Percentiles rank a stretch among this genome's conserved stretches.
Conservation (phyloP, 768 basidiomycete species). For the Termitomyces sp. region DNA sequence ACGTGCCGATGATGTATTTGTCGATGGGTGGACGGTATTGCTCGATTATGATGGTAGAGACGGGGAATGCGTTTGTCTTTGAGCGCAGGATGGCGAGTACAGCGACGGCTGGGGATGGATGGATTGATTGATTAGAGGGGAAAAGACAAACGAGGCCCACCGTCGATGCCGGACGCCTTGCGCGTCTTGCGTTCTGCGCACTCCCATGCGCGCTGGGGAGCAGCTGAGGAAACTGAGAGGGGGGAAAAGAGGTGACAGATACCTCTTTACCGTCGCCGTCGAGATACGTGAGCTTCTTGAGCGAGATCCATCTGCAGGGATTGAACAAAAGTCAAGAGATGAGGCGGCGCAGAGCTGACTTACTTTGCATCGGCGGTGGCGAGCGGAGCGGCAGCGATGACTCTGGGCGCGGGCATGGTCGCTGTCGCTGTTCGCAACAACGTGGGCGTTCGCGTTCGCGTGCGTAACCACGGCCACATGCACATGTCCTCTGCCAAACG, state of each 20-base stretch:
- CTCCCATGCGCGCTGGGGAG: slow-evolving; percentile 76
- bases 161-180: slow-evolving; percentile 73
- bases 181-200: slow-evolving; percentile 80
- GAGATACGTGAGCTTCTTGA: slow-evolving; percentile 76
- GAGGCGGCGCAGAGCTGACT: slow-evolving; percentile 11
- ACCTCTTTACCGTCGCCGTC: slow-evolving; percentile 79
- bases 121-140: too few species aligned
- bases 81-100: slow-evolving; percentile 79
- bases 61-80: slow-evolving; percentile 61
- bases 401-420: slow-evolving; percentile 30
- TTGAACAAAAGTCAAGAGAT: not conserved
- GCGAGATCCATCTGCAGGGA: slow-evolving; percentile 66
- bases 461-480: slow-evolving; percentile 8
- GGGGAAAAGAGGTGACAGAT: not conserved
- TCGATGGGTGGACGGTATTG: slow-evolving; percentile 89
- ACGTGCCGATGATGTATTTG: slow-evolving; percentile 64
- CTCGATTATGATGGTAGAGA: slow-evolving; percentile 81
- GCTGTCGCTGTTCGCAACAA: slow-evolving; percentile 6
- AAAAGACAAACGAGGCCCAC: slow-evolving; percentile 28
- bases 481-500: slow-evolving; percentile 11
- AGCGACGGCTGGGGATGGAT: slow-evolving; percentile 58
- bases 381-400: slow-evolving; percentile 48
- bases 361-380: slow-evolving; percentile 54
- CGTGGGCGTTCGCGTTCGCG: not conserved
- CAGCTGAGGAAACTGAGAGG: not conserved